Percentiles rank a stretch among this genome's conserved stretches.
These are phyloP conservation scores for Taphrina pruni DNA, from an alignment of 1,139 yeast genomes.

Conservation along the genomic window DNA sequence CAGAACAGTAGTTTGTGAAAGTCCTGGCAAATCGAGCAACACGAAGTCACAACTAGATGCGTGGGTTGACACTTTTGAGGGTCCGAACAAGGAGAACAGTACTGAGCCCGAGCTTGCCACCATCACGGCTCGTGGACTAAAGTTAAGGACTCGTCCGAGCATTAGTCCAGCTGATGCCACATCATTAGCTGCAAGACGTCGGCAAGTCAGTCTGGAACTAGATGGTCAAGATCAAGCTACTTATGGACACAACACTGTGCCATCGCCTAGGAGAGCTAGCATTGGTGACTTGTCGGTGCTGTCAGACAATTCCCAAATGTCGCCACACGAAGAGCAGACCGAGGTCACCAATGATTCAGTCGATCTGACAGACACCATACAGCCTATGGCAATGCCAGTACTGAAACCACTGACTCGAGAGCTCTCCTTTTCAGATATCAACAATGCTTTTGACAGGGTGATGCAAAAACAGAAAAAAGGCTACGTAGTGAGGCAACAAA, in stretches of 20 bases:
- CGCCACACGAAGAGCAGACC: constrained; percentile 1
- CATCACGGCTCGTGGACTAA: constrained; percentile 35
- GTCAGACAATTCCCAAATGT: not conserved
- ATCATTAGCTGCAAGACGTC: constrained; percentile 34
- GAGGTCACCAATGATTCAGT: not conserved
- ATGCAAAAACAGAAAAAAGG: constrained; percentile 41
- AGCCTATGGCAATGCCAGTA: constrained; percentile 26
- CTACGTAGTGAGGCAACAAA: constrained; percentile 41
- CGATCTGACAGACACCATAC: constrained; percentile 11
- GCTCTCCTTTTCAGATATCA: constrained; percentile 38
- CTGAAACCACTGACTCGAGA: constrained; percentile 28
- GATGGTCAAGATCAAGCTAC: constrained; percentile 11
- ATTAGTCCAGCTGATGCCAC: constrained; percentile 38
- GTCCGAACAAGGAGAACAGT: not conserved
- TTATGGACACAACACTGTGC: not conserved
- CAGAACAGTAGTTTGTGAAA: constrained; percentile 25
- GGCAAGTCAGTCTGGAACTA: constrained; percentile 34
- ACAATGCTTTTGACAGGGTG: constrained; percentile 36
- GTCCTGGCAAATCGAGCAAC: constrained; percentile 13
- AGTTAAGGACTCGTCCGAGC: constrained; percentile 31
- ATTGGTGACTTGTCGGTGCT: constrained; percentile 4
- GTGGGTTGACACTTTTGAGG: constrained; percentile 15
- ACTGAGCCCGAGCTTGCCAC: constrained; percentile 28
- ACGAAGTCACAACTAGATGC: constrained; percentile 18
- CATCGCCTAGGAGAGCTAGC: constrained; percentile 12